Conservation (phyloP, 2,329 filamentous ascomycete species). For the Plenodomus tracheiphilus region DNA sequence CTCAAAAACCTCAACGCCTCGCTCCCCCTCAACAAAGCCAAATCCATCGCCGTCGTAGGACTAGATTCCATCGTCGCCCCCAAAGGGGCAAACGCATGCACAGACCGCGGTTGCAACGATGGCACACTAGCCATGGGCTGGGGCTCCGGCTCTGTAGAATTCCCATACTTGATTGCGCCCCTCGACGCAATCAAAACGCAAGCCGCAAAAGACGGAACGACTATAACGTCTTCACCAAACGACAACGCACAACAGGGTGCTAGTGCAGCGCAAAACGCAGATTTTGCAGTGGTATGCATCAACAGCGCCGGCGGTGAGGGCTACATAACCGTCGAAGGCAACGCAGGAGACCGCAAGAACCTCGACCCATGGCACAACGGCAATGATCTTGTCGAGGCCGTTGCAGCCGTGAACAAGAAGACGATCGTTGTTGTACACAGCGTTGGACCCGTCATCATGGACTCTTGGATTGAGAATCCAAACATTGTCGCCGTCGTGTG, state of each 20-base stretch:
- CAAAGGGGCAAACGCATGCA: conserved; percentile 77
- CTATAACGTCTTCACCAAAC: conserved; percentile 44
- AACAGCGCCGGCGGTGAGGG: conserved; percentile 55
- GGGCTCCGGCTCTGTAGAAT: conserved; percentile 61
- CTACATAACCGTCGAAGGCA: conserved; percentile 52
- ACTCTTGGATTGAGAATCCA: conserved; percentile 40
- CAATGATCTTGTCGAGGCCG: conserved; percentile 46
- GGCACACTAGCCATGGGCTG: conserved; percentile 71
- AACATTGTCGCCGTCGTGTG: conserved; percentile 47
- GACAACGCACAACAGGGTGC: conserved; percentile 44
- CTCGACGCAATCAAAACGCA: conserved; percentile 48
- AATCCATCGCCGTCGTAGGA: conserved; percentile 68
- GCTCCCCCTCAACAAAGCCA: conserved; percentile 69
- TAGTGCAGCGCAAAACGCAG: conserved; percentile 41
- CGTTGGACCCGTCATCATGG: conserved; percentile 43
- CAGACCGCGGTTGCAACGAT: conserved; percentile 65
- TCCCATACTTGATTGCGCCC: conserved; percentile 50
- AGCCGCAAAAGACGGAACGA: conserved; percentile 43
- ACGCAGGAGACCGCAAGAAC: conserved; percentile 53
- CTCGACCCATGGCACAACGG: conserved; percentile 53
- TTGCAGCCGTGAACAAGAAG: conserved; percentile 43
- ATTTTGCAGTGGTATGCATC: conserved; percentile 52
- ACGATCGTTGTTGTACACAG: conserved; percentile 46
- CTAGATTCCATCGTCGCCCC: conserved; percentile 79
- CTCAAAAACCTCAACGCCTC: conserved; percentile 67